Percentiles rank a stretch among this genome's conserved stretches.
These are phyloP conservation scores for Rhodotorula kratochvilovae DNA, from an alignment of 768 basidiomycete genomes.

Conservation along the genomic window DNA sequence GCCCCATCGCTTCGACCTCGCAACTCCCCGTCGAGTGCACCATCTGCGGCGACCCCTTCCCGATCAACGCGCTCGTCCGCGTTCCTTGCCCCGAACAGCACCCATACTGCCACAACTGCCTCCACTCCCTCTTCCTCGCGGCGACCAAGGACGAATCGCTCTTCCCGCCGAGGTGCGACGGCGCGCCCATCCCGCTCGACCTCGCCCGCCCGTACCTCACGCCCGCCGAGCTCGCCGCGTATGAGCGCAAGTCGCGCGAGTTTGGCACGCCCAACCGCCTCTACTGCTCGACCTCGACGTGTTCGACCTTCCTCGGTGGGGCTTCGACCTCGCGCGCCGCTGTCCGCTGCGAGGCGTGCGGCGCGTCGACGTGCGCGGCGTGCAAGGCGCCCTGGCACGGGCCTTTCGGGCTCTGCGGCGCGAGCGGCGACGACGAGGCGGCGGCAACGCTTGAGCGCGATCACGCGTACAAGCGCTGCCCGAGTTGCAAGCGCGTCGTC, in stretches of 20 bases:
- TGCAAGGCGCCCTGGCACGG: constrained; percentile 23
- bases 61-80: background rate
- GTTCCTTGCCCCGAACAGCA: constrained; percentile 43
- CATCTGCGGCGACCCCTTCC: constrained; percentile 2
- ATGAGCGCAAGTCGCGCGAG: background rate
- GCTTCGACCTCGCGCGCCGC: background rate
- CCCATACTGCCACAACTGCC: constrained; percentile 54
- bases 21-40: background rate
- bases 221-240: background rate
- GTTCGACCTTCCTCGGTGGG: constrained; percentile 7
- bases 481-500: constrained; percentile 57
- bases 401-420: constrained; percentile 10
- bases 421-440: constrained; percentile 51
- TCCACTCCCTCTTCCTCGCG: constrained; percentile 50
- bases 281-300: constrained; percentile 5
- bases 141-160: constrained; percentile 56
- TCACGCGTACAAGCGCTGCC: constrained; percentile 62
- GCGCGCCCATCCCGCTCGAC: constrained; percentile 46
- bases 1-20: background rate
- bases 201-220: constrained; percentile 14
- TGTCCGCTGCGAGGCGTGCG: background rate
- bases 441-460: constrained; percentile 53
- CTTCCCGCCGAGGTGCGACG: constrained; percentile 57
- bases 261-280: background rate
- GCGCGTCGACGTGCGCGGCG: background rate